Evolutionary conservation across 352 stramenopile species (phyloP).

Genomic region (Globisporangium megalacanthum): DNA sequence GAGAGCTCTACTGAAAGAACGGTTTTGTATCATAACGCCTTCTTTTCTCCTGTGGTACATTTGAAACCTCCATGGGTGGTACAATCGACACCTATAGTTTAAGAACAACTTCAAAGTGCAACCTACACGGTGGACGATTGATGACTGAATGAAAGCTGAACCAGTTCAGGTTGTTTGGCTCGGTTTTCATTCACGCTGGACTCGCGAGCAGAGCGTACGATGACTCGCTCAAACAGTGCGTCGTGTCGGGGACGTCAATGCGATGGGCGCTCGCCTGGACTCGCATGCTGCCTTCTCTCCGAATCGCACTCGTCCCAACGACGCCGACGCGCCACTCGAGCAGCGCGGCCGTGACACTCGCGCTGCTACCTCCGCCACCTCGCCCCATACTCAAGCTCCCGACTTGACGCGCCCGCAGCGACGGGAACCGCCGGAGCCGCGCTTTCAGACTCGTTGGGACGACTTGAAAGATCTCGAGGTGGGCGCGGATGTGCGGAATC

Average conservation of each 20-base stretch:
- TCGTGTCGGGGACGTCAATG: neutral
- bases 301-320: neutral
- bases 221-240: neutral
- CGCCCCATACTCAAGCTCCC: neutral
- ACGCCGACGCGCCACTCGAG: slow-evolving; percentile 1
- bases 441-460: neutral
- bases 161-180: neutral
- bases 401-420: neutral
- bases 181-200: neutral
- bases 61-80: no score
- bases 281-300: neutral
- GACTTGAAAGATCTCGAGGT: slow-evolving; percentile 10
- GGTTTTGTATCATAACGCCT: slow-evolving; percentile 3
- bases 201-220: neutral
- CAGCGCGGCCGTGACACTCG: neutral
- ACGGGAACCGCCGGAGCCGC: neutral
- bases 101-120: neutral
- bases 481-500: slow-evolving; percentile 31
- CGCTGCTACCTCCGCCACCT: neutral
- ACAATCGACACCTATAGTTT: neutral
- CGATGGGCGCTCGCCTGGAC: neutral
- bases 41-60: neutral
- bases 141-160: no score
- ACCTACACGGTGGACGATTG: neutral
- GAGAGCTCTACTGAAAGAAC: neutral